These are phyloP conservation scores for Melanomma pulvis-pyrius DNA, from an alignment of 495 filamentous ascomycete genomes.

Conservation along the genomic window DNA sequence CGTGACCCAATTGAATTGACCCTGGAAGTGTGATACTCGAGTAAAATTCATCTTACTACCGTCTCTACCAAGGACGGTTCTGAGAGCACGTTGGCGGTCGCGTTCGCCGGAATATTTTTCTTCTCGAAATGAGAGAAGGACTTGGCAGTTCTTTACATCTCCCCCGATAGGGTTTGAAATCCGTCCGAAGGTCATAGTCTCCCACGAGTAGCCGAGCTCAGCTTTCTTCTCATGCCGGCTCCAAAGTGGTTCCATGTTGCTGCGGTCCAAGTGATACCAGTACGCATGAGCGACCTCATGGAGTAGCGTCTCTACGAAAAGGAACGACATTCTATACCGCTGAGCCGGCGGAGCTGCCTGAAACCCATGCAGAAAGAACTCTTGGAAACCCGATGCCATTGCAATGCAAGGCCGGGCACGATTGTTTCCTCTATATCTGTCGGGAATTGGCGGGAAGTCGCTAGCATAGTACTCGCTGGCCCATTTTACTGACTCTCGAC, in stretches of 20 bases:
- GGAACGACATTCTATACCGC: constrained; percentile 14
- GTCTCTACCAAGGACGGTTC: background rate
- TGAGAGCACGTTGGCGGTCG: background rate
- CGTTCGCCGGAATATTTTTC: background rate
- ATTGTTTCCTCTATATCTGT: background rate
- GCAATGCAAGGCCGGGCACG: background rate
- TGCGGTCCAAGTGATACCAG: constrained; percentile 7
- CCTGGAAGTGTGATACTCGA: background rate
- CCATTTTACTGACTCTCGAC: background rate
- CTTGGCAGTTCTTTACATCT: background rate
- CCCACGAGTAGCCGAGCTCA: constrained; percentile 26
- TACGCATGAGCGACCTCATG: constrained; percentile 31
- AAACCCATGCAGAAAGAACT: constrained; percentile 6
- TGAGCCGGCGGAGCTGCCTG: background rate
- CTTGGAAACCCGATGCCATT: constrained; percentile 1
- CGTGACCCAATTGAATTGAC: background rate
- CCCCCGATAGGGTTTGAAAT: background rate
- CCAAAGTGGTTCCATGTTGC: constrained; percentile 11
- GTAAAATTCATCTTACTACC: background rate
- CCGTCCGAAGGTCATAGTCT: constrained; percentile 7
- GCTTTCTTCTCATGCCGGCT: background rate
- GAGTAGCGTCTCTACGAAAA: constrained; percentile 19
- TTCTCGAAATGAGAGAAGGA: background rate
- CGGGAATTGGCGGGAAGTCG: background rate
- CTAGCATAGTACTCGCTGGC: background rate